A percentile compares a stretch with the other conserved stretches of the same genome.
These are phyloP conservation scores for Lactarius indigo DNA, from an alignment of 768 basidiomycete species.

Conservation along the genomic window DNA sequence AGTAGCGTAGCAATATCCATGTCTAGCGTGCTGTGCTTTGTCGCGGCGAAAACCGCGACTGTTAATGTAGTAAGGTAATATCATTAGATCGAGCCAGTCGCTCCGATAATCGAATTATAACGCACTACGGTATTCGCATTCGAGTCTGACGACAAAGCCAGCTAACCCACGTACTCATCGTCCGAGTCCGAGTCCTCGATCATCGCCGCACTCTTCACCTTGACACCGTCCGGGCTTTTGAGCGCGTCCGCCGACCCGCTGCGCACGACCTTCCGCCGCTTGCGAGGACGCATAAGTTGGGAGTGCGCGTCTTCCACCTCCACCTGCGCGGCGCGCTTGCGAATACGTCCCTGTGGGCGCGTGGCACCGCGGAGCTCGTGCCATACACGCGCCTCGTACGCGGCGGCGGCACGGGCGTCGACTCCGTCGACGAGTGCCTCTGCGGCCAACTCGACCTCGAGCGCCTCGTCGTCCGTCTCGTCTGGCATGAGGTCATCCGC, in stretches of 20 bases:
- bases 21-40: neutral
- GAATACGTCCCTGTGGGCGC: neutral
- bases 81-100: neutral
- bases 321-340: neutral
- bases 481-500: slow-evolving; percentile 29
- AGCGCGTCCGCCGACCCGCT: neutral
- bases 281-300: neutral
- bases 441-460: slow-evolving; percentile 40
- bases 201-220: slow-evolving; percentile 20
- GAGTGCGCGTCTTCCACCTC: neutral
- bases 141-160: no score
- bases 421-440: slow-evolving; percentile 41
- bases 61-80: neutral
- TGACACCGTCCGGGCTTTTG: slow-evolving; percentile 13
- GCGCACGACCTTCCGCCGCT: slow-evolving; percentile 9
- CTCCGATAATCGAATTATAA: neutral
- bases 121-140: neutral
- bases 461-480: slow-evolving; percentile 36
- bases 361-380: neutral
- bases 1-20: neutral
- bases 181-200: slow-evolving; percentile 18
- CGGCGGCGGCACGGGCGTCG: slow-evolving; percentile 35
- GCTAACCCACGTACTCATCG: neutral
- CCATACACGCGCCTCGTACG: slow-evolving; percentile 46
- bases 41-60: no score